phyloP scores from a whole-genome alignment of 2,329 filamentous ascomycete species.

The Microthyrium microscopicum region DNA sequence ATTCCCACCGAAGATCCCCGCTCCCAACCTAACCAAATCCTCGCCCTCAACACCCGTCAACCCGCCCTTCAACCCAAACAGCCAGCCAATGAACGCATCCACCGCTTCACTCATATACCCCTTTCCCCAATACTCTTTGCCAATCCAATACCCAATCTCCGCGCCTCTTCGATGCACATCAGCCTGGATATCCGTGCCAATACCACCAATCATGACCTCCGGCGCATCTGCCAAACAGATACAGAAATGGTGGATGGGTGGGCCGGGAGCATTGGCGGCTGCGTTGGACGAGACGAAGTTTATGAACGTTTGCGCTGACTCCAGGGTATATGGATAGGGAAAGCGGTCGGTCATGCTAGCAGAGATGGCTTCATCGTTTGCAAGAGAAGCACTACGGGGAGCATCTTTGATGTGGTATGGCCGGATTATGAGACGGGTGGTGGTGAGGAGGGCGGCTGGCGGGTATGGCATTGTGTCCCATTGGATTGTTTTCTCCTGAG shows the following conservation, averaged over 20 bases:
- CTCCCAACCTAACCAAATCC: conserved; percentile 1
- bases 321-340: conserved; percentile 3
- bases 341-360: conserved; percentile 5
- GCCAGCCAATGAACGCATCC: conserved; percentile 2
- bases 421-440: conserved; percentile 1
- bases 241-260: neutral
- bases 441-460: neutral
- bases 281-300: neutral
- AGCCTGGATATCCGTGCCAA: conserved; percentile 1
- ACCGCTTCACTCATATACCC: neutral
- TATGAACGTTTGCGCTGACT: conserved; percentile 1
- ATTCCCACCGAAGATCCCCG: conserved; percentile 4
- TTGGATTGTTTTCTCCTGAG: too few relatives aligned
- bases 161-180: conserved; percentile 2
- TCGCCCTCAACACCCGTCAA: neutral
- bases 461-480: neutral
- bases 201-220: conserved; percentile 4
- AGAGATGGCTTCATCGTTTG: conserved; percentile 1
- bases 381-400: neutral
- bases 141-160: conserved; percentile 7
- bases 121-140: conserved; percentile 2
- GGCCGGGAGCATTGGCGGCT: neutral
- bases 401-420: conserved; percentile 4
- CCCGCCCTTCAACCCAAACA: conserved; percentile 1
- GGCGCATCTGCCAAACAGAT: conserved; percentile 1